Evolutionary conservation across 2,329 filamentous ascomycete genomes (phyloP), one percentile per base, ranked within the genome.

Genomic region (Neonectria magnoliae): DNA sequence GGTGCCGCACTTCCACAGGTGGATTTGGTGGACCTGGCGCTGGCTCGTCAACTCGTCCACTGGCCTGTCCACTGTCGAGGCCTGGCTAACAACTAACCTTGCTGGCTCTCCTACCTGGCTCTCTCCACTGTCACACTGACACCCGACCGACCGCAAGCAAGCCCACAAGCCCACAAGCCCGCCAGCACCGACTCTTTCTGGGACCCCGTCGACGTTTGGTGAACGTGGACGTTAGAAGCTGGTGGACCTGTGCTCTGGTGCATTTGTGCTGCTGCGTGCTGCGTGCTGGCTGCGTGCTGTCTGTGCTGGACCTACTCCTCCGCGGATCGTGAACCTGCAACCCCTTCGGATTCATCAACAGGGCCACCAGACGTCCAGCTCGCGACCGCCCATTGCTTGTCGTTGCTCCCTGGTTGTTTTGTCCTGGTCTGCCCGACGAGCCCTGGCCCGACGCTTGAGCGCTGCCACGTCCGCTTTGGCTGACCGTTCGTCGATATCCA

Each of bases 281-380:
- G 27, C 27, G 55, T 33, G 47, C 59, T 59, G 57, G 60, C 57
- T 45, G 27, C 27, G 55, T 33, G 47, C 59, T 59, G 57, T 25
- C 25, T 41, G 62, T 53, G 45, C 51, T 53, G 47, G 55, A 56
- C 71, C 71, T 73, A 61, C 65, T 66, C 56, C 50, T 68, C 62
- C 68, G 67, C 70, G 69, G 69, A 73, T 73, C 69, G 71, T 73
- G 71, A 73, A 73, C 71, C 71, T 73, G 62, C 68, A 73, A 72
- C 71, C 72, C 69, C 58, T 53, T 70, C 63, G 53, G 59, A 61
- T 45, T 55, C 70, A 65, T 66, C 59, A 66, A 66, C 48, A 67
- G 67, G 70, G 64, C 56, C 63, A 66, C 61, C 57, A 62, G 62
- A 60, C 56, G 54, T 71, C 65, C 54, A 74, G 41, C 63, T 60